These are phyloP conservation scores for Aspergillus hancockii DNA, from an alignment of 495 filamentous ascomycete genomes.

Conservation along the genomic window DNA sequence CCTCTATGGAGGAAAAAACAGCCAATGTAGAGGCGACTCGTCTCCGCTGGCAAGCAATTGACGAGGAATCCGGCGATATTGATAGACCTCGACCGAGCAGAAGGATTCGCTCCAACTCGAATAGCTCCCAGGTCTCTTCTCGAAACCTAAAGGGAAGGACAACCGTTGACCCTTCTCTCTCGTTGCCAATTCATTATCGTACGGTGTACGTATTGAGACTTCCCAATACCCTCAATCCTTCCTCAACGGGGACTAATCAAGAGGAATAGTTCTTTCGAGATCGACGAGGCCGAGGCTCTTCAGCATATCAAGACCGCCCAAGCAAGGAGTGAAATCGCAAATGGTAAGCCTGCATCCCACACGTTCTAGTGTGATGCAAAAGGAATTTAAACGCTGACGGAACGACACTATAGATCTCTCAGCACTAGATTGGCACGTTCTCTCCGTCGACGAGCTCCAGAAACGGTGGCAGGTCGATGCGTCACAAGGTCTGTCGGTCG, in stretches of 20 bases:
- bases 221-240: not conserved
- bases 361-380: not conserved
- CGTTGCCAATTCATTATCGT: constrained; percentile 15
- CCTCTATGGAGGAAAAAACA: constrained; percentile 15
- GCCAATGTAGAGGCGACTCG: constrained; percentile 7
- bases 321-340: constrained; percentile 5
- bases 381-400: not conserved
- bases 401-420: constrained; percentile 6
- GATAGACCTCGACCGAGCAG: constrained; percentile 1
- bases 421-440: constrained; percentile 56
- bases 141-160: constrained; percentile 7
- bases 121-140: constrained; percentile 6
- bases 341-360: not conserved
- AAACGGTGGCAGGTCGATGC: constrained; percentile 52
- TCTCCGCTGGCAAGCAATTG: constrained; percentile 10
- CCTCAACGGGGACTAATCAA: not conserved
- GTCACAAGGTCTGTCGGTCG: constrained; percentile 49
- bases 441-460: constrained; percentile 54
- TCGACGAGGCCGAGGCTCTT: constrained; percentile 9
- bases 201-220: constrained; percentile 5
- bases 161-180: constrained; percentile 11
- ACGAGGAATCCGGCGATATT: constrained; percentile 5
- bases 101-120: not conserved
- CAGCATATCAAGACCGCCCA: constrained; percentile 3
- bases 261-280: constrained; percentile 9